phyloP scores from a whole-genome alignment of 306 rosid species.

The Citrullus colocynthis region DNA sequence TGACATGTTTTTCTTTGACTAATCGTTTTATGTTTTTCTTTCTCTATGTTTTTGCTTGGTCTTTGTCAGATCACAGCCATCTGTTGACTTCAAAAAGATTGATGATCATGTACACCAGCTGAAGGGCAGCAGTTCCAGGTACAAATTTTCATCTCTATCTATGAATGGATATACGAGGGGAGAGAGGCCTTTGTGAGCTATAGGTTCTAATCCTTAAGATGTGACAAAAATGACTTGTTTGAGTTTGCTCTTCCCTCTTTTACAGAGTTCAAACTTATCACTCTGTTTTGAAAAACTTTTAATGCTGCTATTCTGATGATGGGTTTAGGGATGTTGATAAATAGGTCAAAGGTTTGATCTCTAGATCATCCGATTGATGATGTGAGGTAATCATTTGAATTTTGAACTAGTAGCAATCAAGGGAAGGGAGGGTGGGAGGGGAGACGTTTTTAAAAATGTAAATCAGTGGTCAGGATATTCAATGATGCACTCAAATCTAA shows the following conservation, averaged over 20 bases:
- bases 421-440: not conserved
- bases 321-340: not conserved
- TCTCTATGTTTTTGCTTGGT: not conserved
- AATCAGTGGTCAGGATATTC: not conserved
- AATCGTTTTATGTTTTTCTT: not conserved
- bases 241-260: not conserved
- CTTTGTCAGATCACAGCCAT: conserved; percentile 46
- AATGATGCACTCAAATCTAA: not conserved
- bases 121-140: conserved; percentile 99
- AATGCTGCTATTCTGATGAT: not conserved
- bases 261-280: not conserved
- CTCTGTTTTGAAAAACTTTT: not conserved
- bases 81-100: conserved; percentile 70
- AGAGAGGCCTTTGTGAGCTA: not conserved
- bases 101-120: conserved; percentile 96
- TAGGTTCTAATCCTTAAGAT: not conserved
- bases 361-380: not conserved
- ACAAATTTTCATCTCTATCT: not conserved
- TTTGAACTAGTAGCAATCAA: not conserved
- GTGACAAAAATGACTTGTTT: not conserved
- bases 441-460: not conserved
- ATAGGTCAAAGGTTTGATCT: not conserved
- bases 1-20: not conserved
- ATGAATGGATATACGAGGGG: not conserved
- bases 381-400: not conserved